These are phyloP conservation scores for Aspergillus nidulans DNA, from an alignment of 495 filamentous ascomycete genomes.

Conservation along the genomic window DNA sequence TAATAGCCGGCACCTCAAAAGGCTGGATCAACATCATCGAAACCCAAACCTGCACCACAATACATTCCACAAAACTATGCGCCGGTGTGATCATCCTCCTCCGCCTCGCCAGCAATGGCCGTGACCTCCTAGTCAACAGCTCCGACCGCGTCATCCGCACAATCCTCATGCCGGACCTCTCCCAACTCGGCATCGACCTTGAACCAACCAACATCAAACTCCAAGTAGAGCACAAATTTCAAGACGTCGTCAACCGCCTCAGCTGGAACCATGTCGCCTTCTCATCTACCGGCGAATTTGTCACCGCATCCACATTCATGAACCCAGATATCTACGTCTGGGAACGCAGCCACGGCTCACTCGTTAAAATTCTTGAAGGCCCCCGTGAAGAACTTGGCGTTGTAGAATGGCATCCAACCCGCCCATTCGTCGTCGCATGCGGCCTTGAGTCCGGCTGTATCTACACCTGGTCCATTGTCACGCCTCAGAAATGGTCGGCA, in stretches of 20 bases:
- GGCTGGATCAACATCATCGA: slow-evolving; percentile 94
- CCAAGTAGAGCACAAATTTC: slow-evolving; percentile 95
- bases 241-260: slow-evolving; percentile 91
- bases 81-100: slow-evolving; percentile 85
- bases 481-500: slow-evolving; percentile 92
- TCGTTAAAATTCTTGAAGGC: slow-evolving; percentile 94
- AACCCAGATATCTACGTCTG: slow-evolving; percentile 98
- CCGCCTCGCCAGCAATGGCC: slow-evolving; percentile 75
- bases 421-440: slow-evolving; percentile 83
- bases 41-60: slow-evolving; percentile 67
- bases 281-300: slow-evolving; percentile 79
- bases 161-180: slow-evolving; percentile 67
- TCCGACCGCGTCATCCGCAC: slow-evolving; percentile 91
- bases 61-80: slow-evolving; percentile 82
- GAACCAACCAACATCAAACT: slow-evolving; percentile 60
- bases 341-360: slow-evolving; percentile 88
- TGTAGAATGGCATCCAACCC: slow-evolving; percentile 93
- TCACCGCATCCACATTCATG: slow-evolving; percentile 90
- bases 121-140: slow-evolving; percentile 82
- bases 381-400: slow-evolving; percentile 91
- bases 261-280: slow-evolving; percentile 96
- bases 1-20: slow-evolving; percentile 87
- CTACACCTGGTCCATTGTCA: slow-evolving; percentile 89
- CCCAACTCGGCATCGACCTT: slow-evolving; percentile 42
- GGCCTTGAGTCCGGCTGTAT: slow-evolving; percentile 85